Conservation (phyloP, 345 rosid genomes). For the Acer yangbiense region DNA sequence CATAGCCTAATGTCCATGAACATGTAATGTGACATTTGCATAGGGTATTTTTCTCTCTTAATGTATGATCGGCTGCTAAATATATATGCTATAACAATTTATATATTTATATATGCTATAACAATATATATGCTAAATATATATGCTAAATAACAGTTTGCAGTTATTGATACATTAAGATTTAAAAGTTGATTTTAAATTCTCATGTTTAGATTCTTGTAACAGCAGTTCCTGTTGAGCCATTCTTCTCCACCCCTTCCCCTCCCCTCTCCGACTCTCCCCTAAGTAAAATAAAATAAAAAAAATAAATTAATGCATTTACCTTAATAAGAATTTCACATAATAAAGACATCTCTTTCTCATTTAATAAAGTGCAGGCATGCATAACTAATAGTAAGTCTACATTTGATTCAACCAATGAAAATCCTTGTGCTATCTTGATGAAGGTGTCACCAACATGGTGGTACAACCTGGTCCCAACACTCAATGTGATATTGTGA, state of each 20-base stretch:
- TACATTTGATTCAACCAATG: background rate
- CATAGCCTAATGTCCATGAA: background rate
- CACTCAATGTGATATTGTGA: background rate
- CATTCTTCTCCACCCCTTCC: background rate
- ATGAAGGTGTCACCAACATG: background rate
- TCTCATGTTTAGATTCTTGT: conserved; percentile 2
- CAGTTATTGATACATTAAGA: background rate
- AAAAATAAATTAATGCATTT: background rate
- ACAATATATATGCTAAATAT: background rate
- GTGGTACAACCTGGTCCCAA: background rate
- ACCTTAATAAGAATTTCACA: too few relatives aligned
- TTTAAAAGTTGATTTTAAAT: background rate
- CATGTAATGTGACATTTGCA: background rate
- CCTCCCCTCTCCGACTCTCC: too few relatives aligned
- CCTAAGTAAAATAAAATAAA: too few relatives aligned
- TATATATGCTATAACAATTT: background rate
- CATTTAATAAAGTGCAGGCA: background rate
- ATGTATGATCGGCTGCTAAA: background rate
- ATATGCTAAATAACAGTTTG: background rate
- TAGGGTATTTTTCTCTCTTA: background rate
- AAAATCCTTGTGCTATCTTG: background rate
- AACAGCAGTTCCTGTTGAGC: background rate
- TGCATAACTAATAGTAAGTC: background rate
- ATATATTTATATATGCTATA: background rate
- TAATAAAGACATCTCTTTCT: background rate